Evolutionary conservation across 345 rosid genomes (phyloP).

Genomic region (Anacardium occidentale): DNA sequence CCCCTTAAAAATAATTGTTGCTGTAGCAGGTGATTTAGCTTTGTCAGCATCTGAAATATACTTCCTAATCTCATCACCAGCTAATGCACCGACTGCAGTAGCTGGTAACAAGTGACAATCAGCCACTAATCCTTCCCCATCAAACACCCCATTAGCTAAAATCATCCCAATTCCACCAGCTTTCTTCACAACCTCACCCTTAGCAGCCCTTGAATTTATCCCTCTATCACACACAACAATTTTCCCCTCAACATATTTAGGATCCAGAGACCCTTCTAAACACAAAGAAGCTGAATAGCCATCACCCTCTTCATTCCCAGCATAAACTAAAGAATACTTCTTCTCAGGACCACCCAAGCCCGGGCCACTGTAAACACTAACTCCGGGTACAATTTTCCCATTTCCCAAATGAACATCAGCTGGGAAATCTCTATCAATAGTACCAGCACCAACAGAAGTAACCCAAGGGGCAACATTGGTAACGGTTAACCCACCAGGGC

Average conservation of each 20-base stretch:
- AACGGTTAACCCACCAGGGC: conserved; percentile 80
- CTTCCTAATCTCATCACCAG: conserved; percentile 64
- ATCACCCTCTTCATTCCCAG: conserved; percentile 63
- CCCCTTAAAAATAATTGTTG: conserved; percentile 82
- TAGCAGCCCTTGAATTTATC: conserved; percentile 78
- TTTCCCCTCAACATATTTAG: conserved; percentile 57
- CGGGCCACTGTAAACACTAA: conserved; percentile 67
- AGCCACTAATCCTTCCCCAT: conserved; percentile 88
- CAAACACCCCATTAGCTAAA: conserved; percentile 80
- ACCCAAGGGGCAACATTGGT: conserved; percentile 91
- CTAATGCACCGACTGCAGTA: conserved; percentile 67
- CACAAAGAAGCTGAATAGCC: conserved; percentile 78
- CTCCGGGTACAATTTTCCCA: conserved; percentile 58
- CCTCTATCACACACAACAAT: conserved; percentile 87
- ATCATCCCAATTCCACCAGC: conserved; percentile 93
- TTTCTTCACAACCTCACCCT: conserved; percentile 75
- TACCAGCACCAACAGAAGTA: conserved; percentile 81
- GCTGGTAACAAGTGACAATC: conserved; percentile 92
- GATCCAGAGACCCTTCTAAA: conserved; percentile 76
- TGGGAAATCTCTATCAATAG: conserved; percentile 80
- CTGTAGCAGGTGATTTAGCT: conserved; percentile 49
- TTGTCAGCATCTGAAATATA: conserved; percentile 48
- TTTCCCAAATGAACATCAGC: conserved; percentile 79
- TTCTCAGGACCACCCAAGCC: conserved; percentile 42
- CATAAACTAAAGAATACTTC: conserved; percentile 73